Conservation (phyloP, 345 rosid genomes). For the Camelina sativa region DNA sequence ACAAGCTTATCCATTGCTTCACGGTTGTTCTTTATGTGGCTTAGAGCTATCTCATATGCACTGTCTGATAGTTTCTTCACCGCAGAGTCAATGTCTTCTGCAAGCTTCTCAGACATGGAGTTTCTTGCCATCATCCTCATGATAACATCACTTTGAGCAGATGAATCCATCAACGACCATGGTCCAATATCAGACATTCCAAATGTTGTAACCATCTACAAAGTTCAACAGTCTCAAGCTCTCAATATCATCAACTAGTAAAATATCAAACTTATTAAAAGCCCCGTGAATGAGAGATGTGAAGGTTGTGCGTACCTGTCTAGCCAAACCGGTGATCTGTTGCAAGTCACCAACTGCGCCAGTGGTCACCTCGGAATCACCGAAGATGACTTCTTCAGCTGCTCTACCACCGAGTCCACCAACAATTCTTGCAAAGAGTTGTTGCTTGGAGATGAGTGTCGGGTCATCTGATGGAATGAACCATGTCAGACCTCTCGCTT, state of each 20-base stretch:
- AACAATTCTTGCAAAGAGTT: conserved; percentile 94
- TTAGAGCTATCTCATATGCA: conserved; percentile 81
- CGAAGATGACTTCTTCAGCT: conserved; percentile 94
- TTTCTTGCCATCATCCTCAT: conserved; percentile 99
- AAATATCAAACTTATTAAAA: conserved; percentile 1
- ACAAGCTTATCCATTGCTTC: conserved; percentile 97
- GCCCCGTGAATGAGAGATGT: not conserved
- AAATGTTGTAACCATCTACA: conserved; percentile 96
- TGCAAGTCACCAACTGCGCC: conserved; percentile 98
- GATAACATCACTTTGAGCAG: conserved; percentile 84
- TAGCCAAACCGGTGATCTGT: conserved; percentile 95
- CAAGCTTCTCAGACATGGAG: conserved; percentile 98
- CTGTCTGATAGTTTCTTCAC: conserved; percentile 79
- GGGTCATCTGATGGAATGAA: conserved; percentile 97
- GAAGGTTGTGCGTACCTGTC: conserved; percentile 56
- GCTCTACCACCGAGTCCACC: conserved; percentile 99
- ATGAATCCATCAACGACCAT: conserved; percentile 93
- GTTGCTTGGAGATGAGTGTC: conserved; percentile 92
- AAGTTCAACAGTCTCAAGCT: conserved; percentile 29
- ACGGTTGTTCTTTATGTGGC: conserved; percentile 84
- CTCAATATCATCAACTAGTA: conserved; percentile 24
- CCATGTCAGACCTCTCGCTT: conserved; percentile 99
- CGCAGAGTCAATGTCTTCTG: conserved; percentile 86
- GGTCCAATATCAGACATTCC: conserved; percentile 99
- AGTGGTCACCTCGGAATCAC: conserved; percentile 95